phyloP scores from a whole-genome alignment of 2,329 filamentous ascomycete genomes.

The Helicocarpus griseus region DNA sequence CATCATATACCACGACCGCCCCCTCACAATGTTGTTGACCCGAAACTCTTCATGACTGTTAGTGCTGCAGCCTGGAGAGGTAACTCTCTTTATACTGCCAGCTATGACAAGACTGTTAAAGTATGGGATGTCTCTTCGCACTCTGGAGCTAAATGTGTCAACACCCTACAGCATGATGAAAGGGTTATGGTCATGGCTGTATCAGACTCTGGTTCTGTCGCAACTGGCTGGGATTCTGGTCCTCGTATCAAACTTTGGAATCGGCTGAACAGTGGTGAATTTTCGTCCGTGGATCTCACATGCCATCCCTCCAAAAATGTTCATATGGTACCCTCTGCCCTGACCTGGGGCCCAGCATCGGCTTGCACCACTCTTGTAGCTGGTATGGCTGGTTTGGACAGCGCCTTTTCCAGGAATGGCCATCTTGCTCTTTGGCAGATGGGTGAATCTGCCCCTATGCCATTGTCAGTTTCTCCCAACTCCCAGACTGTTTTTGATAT shows the following conservation, averaged over 20 bases:
- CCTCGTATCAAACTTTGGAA: constrained; percentile 30
- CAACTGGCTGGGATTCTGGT: constrained; percentile 37
- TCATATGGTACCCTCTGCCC: constrained; percentile 34
- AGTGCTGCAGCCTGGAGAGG: constrained; percentile 45
- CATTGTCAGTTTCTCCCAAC: constrained; percentile 35
- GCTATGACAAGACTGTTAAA: constrained; percentile 48
- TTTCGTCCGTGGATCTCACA: constrained; percentile 18
- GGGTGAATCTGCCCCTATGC: constrained; percentile 24
- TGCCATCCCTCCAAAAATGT: constrained; percentile 17
- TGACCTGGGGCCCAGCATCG: constrained; percentile 38
- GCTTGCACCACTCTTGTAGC: constrained; percentile 40
- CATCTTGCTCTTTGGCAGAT: constrained; percentile 48
- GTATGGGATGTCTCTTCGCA: constrained; percentile 41
- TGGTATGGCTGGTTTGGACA: constrained; percentile 41
- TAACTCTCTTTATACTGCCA: constrained; percentile 42
- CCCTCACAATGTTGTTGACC: constrained; percentile 42
- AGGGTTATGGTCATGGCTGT: constrained; percentile 44
- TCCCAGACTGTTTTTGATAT: constrained; percentile 50
- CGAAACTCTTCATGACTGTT: constrained; percentile 47
- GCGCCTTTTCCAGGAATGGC: constrained; percentile 35
- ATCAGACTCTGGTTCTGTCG: constrained; percentile 31
- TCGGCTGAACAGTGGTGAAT: constrained; percentile 13
- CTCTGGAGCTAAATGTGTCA: constrained; percentile 19
- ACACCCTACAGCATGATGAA: constrained; percentile 36
- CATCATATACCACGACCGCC: constrained; percentile 40